phyloP scores from a whole-genome alignment of 179 eudicot species.

The Gypsophila paniculata region DNA sequence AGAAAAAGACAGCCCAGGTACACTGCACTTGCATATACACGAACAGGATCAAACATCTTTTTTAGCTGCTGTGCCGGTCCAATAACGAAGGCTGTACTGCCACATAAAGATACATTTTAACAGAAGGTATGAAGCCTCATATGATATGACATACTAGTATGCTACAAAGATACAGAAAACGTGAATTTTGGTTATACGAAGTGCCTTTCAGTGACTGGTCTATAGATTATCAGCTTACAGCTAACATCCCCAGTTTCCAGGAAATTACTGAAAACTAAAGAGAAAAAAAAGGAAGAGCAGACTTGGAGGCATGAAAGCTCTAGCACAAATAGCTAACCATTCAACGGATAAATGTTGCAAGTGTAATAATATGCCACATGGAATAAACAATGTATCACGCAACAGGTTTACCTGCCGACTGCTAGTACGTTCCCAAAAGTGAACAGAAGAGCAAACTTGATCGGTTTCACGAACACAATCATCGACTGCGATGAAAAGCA shows the following conservation, averaged over 20 bases:
- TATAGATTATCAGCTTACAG: neutral
- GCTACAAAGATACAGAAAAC: too few relatives aligned
- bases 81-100: slow-evolving; percentile 92
- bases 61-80: slow-evolving; percentile 71
- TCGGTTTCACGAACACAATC: slow-evolving; percentile 62
- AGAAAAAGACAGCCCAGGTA: slow-evolving; percentile 68
- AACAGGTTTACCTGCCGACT: slow-evolving; percentile 68
- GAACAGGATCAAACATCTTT: slow-evolving; percentile 92
- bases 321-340: neutral
- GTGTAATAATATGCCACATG: neutral
- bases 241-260: neutral
- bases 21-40: slow-evolving; percentile 74
- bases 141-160: neutral
- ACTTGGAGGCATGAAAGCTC: neutral
- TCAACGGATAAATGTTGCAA: slow-evolving; percentile 1
- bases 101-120: slow-evolving; percentile 34
- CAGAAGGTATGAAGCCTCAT: slow-evolving; percentile 7
- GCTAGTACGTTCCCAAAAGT: slow-evolving; percentile 86
- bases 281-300: neutral
- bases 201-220: neutral
- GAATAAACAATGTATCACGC: neutral
- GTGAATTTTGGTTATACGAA: neutral
- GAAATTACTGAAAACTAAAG: too few relatives aligned
- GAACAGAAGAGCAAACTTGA: slow-evolving; percentile 86
- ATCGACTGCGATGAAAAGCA: slow-evolving; percentile 55